Conservation (phyloP, 2,329 filamentous ascomycete species). For the Albifimbria verrucaria region DNA sequence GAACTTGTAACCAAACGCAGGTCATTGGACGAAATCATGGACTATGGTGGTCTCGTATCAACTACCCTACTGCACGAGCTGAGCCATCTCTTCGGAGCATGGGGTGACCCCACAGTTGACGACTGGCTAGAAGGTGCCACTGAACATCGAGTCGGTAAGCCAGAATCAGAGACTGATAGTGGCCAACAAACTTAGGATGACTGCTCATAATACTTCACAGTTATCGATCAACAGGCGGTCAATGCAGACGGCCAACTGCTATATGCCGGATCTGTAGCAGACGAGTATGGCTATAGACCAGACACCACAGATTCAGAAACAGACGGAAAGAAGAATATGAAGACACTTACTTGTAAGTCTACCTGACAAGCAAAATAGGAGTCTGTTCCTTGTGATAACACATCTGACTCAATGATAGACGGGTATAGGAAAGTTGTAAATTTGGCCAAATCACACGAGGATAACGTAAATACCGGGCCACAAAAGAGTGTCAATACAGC, state of each 20-base stretch:
- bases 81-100: neutral
- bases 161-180: neutral
- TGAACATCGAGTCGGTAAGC: neutral
- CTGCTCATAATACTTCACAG: neutral
- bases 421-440: neutral
- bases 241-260: neutral
- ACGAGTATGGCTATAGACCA: neutral
- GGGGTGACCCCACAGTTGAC: neutral
- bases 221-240: neutral
- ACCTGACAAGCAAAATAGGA: neutral
- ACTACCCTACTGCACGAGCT: neutral
- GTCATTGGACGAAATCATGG: neutral
- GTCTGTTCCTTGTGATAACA: too few relatives aligned
- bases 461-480: neutral
- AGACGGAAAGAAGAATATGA: neutral
- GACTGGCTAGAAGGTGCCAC: neutral
- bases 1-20: neutral
- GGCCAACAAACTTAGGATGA: neutral
- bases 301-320: neutral
- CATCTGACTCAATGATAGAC: too few relatives aligned
- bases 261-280: neutral
- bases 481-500: neutral
- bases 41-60: neutral
- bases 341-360: neutral
- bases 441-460: neutral